A percentile compares a stretch with the other conserved stretches of the same genome.
These are phyloP conservation scores for Oryza longistaminata DNA, from an alignment of 176 grass and related monocot genomes.

Conservation along the genomic window DNA sequence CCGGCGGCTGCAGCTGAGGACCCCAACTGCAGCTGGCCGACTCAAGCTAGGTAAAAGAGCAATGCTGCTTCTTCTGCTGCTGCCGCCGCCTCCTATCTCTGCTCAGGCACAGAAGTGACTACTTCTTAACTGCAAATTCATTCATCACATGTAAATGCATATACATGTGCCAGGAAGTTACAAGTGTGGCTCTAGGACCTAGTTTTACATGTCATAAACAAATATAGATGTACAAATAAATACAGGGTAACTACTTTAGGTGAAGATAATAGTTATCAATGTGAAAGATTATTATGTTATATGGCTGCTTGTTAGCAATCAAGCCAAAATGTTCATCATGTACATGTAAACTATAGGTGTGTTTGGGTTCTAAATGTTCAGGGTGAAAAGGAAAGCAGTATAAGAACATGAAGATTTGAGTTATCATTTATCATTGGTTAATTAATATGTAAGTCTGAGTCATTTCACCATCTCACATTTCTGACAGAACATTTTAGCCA, in stretches of 20 bases:
- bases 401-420: not conserved
- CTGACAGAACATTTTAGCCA: not conserved
- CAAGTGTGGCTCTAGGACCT: not conserved
- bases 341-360: not conserved
- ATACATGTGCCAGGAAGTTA: not conserved
- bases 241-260: not conserved
- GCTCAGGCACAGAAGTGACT: not conserved
- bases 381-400: not conserved
- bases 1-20: constrained; percentile 70
- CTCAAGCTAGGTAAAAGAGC: not conserved
- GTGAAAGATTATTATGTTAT: not conserved
- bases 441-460: not conserved
- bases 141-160: not conserved
- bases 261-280: not conserved
- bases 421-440: not conserved
- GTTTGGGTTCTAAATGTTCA: not conserved
- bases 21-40: not conserved
- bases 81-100: not conserved
- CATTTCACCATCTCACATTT: not conserved
- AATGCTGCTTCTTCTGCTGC: constrained; percentile 8
- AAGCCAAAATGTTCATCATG: constrained; percentile 12
- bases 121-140: constrained; percentile 1
- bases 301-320: not conserved
- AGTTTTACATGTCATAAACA: not conserved
- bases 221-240: not conserved